Evolutionary conservation across 2,329 filamentous ascomycete genomes (phyloP).

Genomic region (Alternaria brassicae): DNA sequence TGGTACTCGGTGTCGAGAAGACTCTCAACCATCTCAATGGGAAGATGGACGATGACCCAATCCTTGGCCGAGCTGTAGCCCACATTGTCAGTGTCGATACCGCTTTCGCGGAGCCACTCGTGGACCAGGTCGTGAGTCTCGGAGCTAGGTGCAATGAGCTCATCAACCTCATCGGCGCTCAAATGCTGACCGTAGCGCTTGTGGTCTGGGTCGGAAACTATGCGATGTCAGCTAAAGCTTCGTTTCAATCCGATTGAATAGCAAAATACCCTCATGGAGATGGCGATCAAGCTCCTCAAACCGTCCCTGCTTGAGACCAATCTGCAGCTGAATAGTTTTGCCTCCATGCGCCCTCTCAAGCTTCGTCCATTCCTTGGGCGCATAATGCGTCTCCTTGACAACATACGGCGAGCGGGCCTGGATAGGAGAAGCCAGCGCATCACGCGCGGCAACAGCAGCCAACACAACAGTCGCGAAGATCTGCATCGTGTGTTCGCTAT

Average conservation of each 20-base stretch:
- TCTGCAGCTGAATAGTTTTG: constrained; percentile 62
- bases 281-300: constrained; percentile 64
- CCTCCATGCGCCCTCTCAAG: constrained; percentile 57
- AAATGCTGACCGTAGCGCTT: constrained; percentile 64
- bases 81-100: constrained; percentile 55
- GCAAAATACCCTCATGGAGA: constrained; percentile 57
- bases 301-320: constrained; percentile 65
- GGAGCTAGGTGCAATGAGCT: constrained; percentile 61
- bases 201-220: constrained; percentile 55
- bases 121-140: constrained; percentile 61
- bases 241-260: neutral
- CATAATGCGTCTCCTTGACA: constrained; percentile 64
- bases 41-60: constrained; percentile 63
- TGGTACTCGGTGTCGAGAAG: constrained; percentile 60
- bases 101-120: constrained; percentile 64
- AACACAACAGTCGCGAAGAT: constrained; percentile 31
- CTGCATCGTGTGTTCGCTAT: constrained; percentile 13
- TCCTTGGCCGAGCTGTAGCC: constrained; percentile 63
- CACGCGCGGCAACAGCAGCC: constrained; percentile 37
- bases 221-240: neutral
- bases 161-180: constrained; percentile 59
- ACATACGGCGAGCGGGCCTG: constrained; percentile 54
- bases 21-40: constrained; percentile 60
- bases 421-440: constrained; percentile 48
- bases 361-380: constrained; percentile 60